Conservation (phyloP, 192 early-diverging fungal species). For the Chytriomyces confervae region DNA sequence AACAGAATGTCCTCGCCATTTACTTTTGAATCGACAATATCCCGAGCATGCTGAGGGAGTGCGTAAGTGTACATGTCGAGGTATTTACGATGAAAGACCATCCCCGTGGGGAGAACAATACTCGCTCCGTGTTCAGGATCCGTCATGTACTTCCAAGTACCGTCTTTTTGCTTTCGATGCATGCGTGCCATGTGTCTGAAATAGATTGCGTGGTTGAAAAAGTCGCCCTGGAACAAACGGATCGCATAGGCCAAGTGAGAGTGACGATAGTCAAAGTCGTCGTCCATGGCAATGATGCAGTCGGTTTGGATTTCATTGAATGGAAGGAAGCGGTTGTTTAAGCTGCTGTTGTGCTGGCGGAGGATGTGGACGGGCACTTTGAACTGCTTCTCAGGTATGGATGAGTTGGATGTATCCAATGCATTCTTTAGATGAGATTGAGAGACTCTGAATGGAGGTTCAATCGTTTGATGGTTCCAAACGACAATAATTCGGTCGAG, state of each 20-base stretch:
- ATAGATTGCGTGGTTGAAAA: constrained; percentile 36
- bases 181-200: constrained; percentile 38
- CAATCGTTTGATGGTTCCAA: constrained; percentile 42
- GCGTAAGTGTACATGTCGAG: constrained; percentile 35
- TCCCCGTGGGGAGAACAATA: constrained; percentile 43
- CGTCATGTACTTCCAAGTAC: constrained; percentile 22
- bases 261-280: constrained; percentile 48
- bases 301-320: constrained; percentile 40
- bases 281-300: constrained; percentile 46
- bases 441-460: constrained; percentile 28
- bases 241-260: constrained; percentile 36
- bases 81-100: constrained; percentile 42
- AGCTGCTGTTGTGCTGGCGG: constrained; percentile 26
- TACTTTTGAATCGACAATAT: constrained; percentile 38
- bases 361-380: constrained; percentile 35
- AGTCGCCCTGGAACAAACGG: constrained; percentile 33
- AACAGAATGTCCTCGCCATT: constrained; percentile 49
- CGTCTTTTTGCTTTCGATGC: constrained; percentile 16
- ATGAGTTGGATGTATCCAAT: not conserved
- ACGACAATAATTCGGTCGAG: constrained; percentile 39
- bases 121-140: constrained; percentile 7
- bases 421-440: not conserved
- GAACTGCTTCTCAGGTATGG: not conserved
- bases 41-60: constrained; percentile 25
- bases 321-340: constrained; percentile 46